These are phyloP conservation scores for Starmera pachycereana DNA, from an alignment of 805 yeast species.

Conservation along the genomic window DNA sequence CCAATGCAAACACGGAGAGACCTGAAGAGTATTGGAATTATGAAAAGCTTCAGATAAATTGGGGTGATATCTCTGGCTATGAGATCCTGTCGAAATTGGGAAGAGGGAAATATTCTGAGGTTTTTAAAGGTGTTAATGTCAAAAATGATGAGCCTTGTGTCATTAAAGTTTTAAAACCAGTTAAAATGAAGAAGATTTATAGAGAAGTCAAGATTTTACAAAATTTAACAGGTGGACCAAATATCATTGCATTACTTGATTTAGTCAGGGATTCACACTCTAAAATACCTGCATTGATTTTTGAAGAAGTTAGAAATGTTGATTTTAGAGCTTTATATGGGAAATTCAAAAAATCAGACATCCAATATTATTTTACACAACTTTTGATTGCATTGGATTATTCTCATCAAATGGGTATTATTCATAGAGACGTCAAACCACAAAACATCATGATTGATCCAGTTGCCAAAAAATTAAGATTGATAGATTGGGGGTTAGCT, in stretches of 20 bases:
- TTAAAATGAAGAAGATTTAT: constrained; percentile 82
- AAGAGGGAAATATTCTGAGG: constrained; percentile 93
- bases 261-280: constrained; percentile 72
- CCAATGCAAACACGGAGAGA: constrained; percentile 58
- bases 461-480: constrained; percentile 50
- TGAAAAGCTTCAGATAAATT: constrained; percentile 51
- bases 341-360: constrained; percentile 61
- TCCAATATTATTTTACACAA: constrained; percentile 75
- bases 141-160: constrained; percentile 58
- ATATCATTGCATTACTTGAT: constrained; percentile 67
- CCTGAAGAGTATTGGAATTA: constrained; percentile 82
- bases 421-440: constrained; percentile 94
- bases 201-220: constrained; percentile 83
- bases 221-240: constrained; percentile 78
- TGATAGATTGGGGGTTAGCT: constrained; percentile 94
- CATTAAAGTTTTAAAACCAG: constrained; percentile 86
- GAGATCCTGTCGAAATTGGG: constrained; percentile 83
- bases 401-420: constrained; percentile 90
- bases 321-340: constrained; percentile 80
- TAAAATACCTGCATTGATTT: constrained; percentile 79
- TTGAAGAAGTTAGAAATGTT: constrained; percentile 74
- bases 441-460: constrained; percentile 95
- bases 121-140: constrained; percentile 73
- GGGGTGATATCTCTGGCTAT: constrained; percentile 53
- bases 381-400: constrained; percentile 77